Percentiles rank a stretch among this genome's conserved stretches.
Conservation (phyloP, 164 flowering plant genomes). For the Vitis rupestris region DNA sequence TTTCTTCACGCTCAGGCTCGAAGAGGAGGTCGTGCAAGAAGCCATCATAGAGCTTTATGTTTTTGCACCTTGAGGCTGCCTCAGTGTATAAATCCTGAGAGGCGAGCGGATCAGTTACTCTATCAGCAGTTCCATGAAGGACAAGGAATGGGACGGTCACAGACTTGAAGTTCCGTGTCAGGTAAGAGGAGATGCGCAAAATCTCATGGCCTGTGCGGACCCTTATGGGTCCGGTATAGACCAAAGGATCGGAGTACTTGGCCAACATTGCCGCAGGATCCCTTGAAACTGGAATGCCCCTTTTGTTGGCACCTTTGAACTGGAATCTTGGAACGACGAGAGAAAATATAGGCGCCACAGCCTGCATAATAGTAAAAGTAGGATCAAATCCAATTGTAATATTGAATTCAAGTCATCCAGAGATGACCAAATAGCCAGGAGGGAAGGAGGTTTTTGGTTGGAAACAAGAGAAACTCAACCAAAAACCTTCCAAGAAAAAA, state of each 20-base stretch:
- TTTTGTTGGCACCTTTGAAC: constrained; percentile 96
- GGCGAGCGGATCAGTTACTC: constrained; percentile 91
- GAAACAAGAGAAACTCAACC: too few species aligned
- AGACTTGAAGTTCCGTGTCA: constrained; percentile 73
- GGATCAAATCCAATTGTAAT: too few species aligned
- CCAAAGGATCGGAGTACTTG: constrained; percentile 92
- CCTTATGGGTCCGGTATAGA: constrained; percentile 94
- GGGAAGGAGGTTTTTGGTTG: too few species aligned
- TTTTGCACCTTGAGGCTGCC: constrained; percentile 77
- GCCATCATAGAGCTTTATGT: constrained; percentile 90
- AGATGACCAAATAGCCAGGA: too few species aligned
- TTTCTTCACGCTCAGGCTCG: constrained; percentile 90
- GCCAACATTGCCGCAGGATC: constrained; percentile 89
- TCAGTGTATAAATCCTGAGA: constrained; percentile 79
- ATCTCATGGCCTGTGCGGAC: constrained; percentile 96
- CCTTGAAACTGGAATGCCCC: constrained; percentile 93
- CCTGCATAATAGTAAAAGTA: constrained; percentile 38
- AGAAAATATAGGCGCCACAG: constrained; percentile 86
- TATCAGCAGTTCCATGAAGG: constrained; percentile 93
- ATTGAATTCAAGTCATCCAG: too few species aligned
- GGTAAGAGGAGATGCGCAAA: constrained; percentile 69
- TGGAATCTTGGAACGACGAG: constrained; percentile 79
- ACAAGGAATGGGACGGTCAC: constrained; percentile 89
- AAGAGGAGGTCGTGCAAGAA: constrained; percentile 95
- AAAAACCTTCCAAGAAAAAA: too few species aligned